Percentiles rank a stretch among this genome's conserved stretches.
Evolutionary conservation across 1,139 yeast genomes (phyloP).

Genomic region (Eremothecium sinecaudum): DNA sequence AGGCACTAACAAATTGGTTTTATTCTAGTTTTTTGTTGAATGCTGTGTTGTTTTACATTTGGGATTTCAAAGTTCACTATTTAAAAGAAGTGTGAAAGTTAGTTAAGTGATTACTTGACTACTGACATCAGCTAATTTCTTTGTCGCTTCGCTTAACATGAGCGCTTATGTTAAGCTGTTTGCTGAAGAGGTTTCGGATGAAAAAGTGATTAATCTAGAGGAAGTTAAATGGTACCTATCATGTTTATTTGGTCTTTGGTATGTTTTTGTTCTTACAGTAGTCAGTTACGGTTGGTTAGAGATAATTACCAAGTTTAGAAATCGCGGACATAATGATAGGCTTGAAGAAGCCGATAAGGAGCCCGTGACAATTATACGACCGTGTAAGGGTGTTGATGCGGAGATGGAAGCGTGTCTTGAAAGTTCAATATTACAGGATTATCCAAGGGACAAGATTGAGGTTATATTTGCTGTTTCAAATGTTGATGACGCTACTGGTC

Average conservation of each 20-base stretch:
- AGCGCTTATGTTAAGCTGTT: too few relatives aligned
- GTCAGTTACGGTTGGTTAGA: slow-evolving; percentile 44
- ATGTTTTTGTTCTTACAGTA: slow-evolving; percentile 36
- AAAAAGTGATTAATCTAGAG: too few relatives aligned
- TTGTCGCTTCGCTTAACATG: too few relatives aligned
- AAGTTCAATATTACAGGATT: slow-evolving; percentile 59
- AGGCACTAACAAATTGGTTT: too few relatives aligned
- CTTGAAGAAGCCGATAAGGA: slow-evolving; percentile 31
- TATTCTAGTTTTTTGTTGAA: too few relatives aligned
- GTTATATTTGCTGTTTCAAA: slow-evolving; percentile 69
- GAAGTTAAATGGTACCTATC: background rate
- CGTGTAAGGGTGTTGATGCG: slow-evolving; percentile 77
- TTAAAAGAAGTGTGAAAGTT: too few relatives aligned
- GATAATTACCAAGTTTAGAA: slow-evolving; percentile 34
- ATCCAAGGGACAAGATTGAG: slow-evolving; percentile 52
- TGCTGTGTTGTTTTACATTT: too few relatives aligned
- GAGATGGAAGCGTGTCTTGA: slow-evolving; percentile 61
- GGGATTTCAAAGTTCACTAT: too few relatives aligned
- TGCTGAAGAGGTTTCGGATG: too few relatives aligned
- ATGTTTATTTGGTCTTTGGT: slow-evolving; percentile 35
- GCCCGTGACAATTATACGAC: slow-evolving; percentile 75
- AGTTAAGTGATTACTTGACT: too few relatives aligned
- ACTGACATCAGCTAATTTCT: too few relatives aligned
- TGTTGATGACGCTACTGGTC: slow-evolving; percentile 54
- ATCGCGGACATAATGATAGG: slow-evolving; percentile 12